Conservation (phyloP, 352 stramenopile species). For the Phytophthora rubi region DNA sequence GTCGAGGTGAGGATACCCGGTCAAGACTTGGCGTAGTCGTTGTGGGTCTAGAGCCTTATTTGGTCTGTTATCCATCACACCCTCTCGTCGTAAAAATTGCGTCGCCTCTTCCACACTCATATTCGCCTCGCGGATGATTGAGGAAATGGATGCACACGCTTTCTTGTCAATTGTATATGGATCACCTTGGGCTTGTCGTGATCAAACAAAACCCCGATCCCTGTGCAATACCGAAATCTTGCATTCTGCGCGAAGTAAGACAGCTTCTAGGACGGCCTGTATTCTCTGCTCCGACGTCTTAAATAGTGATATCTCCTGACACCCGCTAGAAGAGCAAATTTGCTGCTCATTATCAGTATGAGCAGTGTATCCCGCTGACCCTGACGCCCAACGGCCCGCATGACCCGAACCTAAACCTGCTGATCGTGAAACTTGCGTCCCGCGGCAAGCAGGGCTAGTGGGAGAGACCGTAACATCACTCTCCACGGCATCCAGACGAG, state of each 20-base stretch:
- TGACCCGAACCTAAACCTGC: too few species aligned
- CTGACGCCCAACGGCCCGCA: too few species aligned
- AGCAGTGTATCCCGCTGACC: too few species aligned
- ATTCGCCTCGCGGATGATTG: conserved; percentile 1
- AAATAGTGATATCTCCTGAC: not conserved
- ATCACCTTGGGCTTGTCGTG: too few species aligned
- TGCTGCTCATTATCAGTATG: too few species aligned
- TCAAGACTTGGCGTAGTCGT: not conserved
- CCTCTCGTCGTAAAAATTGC: conserved; percentile 12
- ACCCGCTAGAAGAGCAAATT: too few species aligned
- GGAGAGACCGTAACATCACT: too few species aligned
- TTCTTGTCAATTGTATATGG: conserved; percentile 1
- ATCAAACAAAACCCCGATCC: too few species aligned
- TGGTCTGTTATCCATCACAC: not conserved
- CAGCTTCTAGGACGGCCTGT: not conserved
- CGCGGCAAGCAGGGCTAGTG: too few species aligned
- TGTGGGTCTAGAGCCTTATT: conserved; percentile 18
- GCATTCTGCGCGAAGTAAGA: not conserved
- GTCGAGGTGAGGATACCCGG: conserved; percentile 7
- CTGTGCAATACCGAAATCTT: not conserved
- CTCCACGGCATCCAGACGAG: too few species aligned
- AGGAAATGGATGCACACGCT: conserved; percentile 1
- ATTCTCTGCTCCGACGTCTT: not conserved
- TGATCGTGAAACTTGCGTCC: too few species aligned
- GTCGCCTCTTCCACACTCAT: conserved; percentile 13